Evolutionary conservation across 352 stramenopile species (phyloP).

Genomic region (Pythium biforme): DNA sequence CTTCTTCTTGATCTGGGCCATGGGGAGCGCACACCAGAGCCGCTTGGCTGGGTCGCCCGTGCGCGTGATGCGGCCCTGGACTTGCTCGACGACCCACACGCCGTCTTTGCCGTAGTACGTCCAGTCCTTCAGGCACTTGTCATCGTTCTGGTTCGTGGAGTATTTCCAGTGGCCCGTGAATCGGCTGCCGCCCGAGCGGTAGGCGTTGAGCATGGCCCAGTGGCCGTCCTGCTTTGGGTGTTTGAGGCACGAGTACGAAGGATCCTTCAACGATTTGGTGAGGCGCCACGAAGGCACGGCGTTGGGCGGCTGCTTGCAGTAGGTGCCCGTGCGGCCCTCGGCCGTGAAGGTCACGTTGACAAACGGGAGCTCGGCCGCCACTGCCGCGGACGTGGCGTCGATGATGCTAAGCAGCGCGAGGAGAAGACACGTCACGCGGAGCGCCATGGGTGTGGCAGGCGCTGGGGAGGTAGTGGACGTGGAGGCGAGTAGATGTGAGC

Average conservation of each 20-base stretch:
- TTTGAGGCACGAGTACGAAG: neutral
- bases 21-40: neutral
- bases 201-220: slow-evolving; percentile 18
- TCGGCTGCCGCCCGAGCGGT: slow-evolving; percentile 13
- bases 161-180: slow-evolving; percentile 13
- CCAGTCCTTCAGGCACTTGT: slow-evolving; percentile 5
- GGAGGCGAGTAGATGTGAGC: neutral
- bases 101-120: slow-evolving; percentile 11
- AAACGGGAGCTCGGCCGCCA: neutral
- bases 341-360: neutral
- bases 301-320: neutral
- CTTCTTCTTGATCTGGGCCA: slow-evolving; percentile 5
- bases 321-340: neutral
- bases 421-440: neutral
- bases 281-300: neutral
- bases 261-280: neutral
- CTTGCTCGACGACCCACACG: neutral
- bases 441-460: neutral
- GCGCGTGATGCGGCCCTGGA: neutral
- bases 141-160: neutral
- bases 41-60: neutral
- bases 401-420: neutral
- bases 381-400: too few relatives aligned
- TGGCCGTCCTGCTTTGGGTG: slow-evolving; percentile 3
- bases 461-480: neutral